Percentiles rank a stretch among this genome's conserved stretches.
Evolutionary conservation across 495 filamentous ascomycete genomes (phyloP).

Genomic region (Daldinia caldariorum): DNA sequence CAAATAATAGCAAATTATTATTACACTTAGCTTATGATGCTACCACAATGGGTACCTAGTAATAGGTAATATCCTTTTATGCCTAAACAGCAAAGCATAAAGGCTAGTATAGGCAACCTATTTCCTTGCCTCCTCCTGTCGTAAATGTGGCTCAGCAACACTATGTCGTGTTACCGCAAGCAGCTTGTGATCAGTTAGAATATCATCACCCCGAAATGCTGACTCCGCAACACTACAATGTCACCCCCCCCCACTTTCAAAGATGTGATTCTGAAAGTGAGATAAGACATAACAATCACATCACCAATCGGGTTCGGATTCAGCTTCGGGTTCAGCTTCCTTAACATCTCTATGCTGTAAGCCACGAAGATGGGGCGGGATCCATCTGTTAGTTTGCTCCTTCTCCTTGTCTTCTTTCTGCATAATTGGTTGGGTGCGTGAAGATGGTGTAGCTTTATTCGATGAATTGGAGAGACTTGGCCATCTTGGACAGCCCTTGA

Average conservation of each 20-base stretch:
- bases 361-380: constrained; percentile 23
- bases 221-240: background rate
- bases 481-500: background rate
- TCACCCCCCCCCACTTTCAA: background rate
- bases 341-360: background rate
- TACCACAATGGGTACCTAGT: background rate
- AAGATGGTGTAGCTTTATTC: background rate
- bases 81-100: background rate
- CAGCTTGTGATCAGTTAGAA: background rate
- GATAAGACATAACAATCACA: background rate
- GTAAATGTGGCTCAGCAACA: no score
- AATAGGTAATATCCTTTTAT: background rate
- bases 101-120: no score
- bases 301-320: background rate
- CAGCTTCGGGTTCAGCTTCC: background rate
- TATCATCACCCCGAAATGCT: background rate
- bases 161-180: no score
- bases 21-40: background rate
- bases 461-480: background rate
- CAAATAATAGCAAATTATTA: background rate
- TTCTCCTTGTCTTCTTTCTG: background rate
- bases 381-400: background rate
- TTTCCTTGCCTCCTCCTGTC: no score
- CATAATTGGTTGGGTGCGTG: background rate
- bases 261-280: background rate